Base-by-base conservation (phyloP, 257 asterid genomes). In the Eustoma russellianum region DNA sequence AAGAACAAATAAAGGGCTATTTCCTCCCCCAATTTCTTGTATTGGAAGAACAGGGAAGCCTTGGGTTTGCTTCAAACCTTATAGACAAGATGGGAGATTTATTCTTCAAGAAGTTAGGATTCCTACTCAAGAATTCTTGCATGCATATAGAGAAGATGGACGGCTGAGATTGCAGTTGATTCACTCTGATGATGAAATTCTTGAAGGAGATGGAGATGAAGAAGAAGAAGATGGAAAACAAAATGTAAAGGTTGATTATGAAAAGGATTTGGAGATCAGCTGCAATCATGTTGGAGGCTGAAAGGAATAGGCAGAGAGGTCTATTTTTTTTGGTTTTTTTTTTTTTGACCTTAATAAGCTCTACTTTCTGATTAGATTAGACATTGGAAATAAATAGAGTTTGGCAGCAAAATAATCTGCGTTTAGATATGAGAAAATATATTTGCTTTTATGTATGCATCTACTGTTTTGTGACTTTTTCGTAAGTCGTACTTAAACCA, bases 21-120 rank as follows among this genome's bases (percentile, higher is more conserved):
- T 82, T 61, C 98, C 96, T 5, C 98, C 98, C 4, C 98, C 98
- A 0, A 82, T 91, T 40, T 75, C 96, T 45, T 71, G 83, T 55
- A 81, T 90, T 52, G 94, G 97, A 5, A 73, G 78, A 56, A 80
- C 73, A 46, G 94, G 97, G 47, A 79, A 74, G 72, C 95, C 94
- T 0, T 79, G 80, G 78, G 88, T 83, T 53, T 71, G 66, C 43
- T 76, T 82, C 15, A 81, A 71, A 54, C 77, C 95, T 5, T 70
- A 57, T 17, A 74, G 91, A 51, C 68, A 79, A 64, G 79, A 84
- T 47, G 98, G 98, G 9, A 75, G 96, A 60, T 77, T 91, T 54
- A 76, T 87, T 56, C 94, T 91, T 10, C 76, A 71, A 34, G 86
- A 84, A 64, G 63, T 82, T 15, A 79, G 82, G 59, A 69, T 83